Evolutionary conservation across 2,329 filamentous ascomycete species (phyloP).

Genomic region (Fusarium chaquense): DNA sequence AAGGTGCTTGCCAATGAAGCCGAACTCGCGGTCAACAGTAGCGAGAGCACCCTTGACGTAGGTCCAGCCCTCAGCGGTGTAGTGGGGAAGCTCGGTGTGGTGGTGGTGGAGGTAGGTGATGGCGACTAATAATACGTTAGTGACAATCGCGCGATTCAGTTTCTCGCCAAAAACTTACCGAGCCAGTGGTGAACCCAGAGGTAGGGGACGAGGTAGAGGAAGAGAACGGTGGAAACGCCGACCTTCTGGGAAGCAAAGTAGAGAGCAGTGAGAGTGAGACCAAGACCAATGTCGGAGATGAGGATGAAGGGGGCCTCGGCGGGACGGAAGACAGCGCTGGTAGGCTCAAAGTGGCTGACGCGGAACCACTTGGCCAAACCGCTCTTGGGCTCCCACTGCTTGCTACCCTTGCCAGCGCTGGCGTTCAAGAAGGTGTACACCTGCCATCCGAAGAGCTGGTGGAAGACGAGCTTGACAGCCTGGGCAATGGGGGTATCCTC

Average conservation of each 20-base stretch:
- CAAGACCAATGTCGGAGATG: conserved; percentile 70
- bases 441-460: conserved; percentile 75
- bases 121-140: conserved; percentile 62
- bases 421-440: conserved; percentile 72
- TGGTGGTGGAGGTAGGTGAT: conserved; percentile 83
- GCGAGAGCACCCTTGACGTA: conserved; percentile 70
- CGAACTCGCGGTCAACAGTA: conserved; percentile 72
- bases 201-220: conserved; percentile 74
- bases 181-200: conserved; percentile 80
- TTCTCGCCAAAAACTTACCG: conserved; percentile 54
- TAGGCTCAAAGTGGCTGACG: conserved; percentile 71
- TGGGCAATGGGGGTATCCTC: conserved; percentile 73
- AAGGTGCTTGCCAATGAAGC: conserved; percentile 70
- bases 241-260: conserved; percentile 65
- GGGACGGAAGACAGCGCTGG: conserved; percentile 69
- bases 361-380: conserved; percentile 55
- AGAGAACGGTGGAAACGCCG: conserved; percentile 67
- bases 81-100: conserved; percentile 60
- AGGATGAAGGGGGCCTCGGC: conserved; percentile 68
- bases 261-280: conserved; percentile 62
- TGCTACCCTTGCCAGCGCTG: conserved; percentile 61
- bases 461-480: conserved; percentile 65
- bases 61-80: conserved; percentile 66
- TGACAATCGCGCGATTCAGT: not conserved
- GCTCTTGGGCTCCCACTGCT: conserved; percentile 56